A percentile compares a stretch with the other conserved stretches of the same genome.
These are phyloP conservation scores for Coemansia sp. DNA, from an alignment of 192 early-diverging fungal species.

Conservation along the genomic window DNA sequence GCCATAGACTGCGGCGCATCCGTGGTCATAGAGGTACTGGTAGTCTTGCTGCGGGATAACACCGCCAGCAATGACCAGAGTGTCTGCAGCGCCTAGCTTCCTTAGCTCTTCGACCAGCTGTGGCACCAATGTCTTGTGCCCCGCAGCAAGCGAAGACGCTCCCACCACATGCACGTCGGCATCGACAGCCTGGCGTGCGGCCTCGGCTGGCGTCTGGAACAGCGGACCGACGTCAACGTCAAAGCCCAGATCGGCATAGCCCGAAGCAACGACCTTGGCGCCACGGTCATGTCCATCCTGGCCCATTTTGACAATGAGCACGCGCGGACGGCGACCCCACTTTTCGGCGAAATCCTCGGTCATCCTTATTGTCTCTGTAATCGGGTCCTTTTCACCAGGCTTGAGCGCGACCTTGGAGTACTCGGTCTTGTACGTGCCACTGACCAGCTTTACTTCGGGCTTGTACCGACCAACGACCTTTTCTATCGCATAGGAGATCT, in stretches of 20 bases:
- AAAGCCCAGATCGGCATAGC: conserved; percentile 87
- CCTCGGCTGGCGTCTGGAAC: conserved; percentile 87
- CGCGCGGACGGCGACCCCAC: conserved; percentile 82
- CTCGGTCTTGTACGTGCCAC: conserved; percentile 82
- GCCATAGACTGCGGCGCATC: conserved; percentile 80
- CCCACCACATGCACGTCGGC: conserved; percentile 89
- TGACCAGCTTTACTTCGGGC: conserved; percentile 76
- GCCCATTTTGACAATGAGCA: conserved; percentile 90
- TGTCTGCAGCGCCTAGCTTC: conserved; percentile 71
- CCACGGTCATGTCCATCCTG: conserved; percentile 92
- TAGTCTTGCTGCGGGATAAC: conserved; percentile 90
- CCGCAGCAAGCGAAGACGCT: conserved; percentile 83
- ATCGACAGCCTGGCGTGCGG: conserved; percentile 84
- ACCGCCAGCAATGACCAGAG: conserved; percentile 77
- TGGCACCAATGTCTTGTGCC: conserved; percentile 85
- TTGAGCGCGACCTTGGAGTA: conserved; percentile 57
- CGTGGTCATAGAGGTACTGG: conserved; percentile 74
- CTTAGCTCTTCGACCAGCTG: conserved; percentile 73
- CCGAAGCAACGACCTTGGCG: conserved; percentile 90
- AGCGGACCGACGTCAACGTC: conserved; percentile 89
- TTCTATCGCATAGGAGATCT: conserved; percentile 80
- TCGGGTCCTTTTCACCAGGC: conserved; percentile 51
- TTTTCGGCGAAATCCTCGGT: conserved; percentile 66
- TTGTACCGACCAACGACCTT: conserved; percentile 81
- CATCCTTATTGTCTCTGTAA: conserved; percentile 61